Evolutionary conservation across 345 rosid genomes (phyloP).

Genomic region (Passiflora organensis): DNA sequence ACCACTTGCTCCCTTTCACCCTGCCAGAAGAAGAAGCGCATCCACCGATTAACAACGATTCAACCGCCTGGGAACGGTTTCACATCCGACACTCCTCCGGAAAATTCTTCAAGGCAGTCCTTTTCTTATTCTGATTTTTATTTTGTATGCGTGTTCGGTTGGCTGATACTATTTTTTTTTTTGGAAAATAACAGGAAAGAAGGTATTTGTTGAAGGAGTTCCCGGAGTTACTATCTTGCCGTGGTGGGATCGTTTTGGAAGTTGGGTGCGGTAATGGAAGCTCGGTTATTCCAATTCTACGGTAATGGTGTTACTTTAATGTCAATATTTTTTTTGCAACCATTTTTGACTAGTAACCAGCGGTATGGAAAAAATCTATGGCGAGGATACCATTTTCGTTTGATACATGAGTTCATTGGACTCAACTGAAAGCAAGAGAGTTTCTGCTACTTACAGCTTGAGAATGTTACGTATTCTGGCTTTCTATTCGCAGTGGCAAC

Average conservation of each 20-base stretch:
- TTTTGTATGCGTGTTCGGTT: background rate
- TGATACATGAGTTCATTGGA: too few relatives aligned
- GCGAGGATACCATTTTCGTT: too few relatives aligned
- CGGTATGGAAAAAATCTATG: too few relatives aligned
- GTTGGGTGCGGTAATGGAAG: constrained; percentile 95
- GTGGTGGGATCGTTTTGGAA: constrained; percentile 53
- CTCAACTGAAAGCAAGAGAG: too few relatives aligned
- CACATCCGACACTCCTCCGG: constrained; percentile 77
- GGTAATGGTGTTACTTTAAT: constrained; percentile 33
- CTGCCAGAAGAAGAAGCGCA: background rate
- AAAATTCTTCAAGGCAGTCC: constrained; percentile 77
- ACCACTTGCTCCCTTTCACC: constrained; percentile 51
- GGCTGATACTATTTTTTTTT: background rate
- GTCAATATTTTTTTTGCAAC: too few relatives aligned
- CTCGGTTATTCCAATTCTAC: constrained; percentile 63
- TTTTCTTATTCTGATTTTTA: background rate
- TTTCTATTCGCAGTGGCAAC: constrained; percentile 58
- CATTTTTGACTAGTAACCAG: too few relatives aligned
- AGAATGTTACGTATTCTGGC: too few relatives aligned
- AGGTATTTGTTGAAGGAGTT: constrained; percentile 85
- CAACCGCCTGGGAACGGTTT: constrained; percentile 64
- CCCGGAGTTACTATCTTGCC: constrained; percentile 56
- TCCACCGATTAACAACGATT: constrained; percentile 12
- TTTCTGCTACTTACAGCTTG: too few relatives aligned
- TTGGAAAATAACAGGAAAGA: constrained; percentile 49